Evolutionary conservation across 1,139 yeast species (phyloP).

Genomic region (Taiozyma onychis): DNA sequence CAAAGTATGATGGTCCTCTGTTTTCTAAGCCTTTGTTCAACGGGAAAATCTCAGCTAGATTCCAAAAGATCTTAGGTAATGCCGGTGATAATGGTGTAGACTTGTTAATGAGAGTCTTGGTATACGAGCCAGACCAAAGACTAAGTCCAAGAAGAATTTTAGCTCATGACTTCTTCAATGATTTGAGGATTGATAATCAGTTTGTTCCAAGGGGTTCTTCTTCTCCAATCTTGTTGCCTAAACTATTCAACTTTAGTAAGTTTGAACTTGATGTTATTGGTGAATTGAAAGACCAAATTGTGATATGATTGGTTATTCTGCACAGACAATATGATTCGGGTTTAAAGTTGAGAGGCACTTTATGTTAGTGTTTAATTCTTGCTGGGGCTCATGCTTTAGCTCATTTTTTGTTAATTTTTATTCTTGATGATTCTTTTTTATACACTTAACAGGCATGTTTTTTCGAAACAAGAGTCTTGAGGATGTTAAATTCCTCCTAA

Average conservation of each 20-base stretch:
- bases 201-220: slow-evolving; percentile 52
- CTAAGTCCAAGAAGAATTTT: slow-evolving; percentile 61
- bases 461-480: not conserved
- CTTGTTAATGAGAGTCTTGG: slow-evolving; percentile 60
- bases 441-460: not conserved
- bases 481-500: not conserved
- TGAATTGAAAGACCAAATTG: slow-evolving; percentile 26
- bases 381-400: not conserved
- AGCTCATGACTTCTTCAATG: slow-evolving; percentile 69
- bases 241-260: slow-evolving; percentile 34
- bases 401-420: not conserved
- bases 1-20: slow-evolving; percentile 69
- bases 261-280: slow-evolving; percentile 36
- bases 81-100: slow-evolving; percentile 70
- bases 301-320: slow-evolving; percentile 4
- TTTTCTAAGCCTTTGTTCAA: slow-evolving; percentile 62
- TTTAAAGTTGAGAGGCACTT: not conserved
- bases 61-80: slow-evolving; percentile 62
- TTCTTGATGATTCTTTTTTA: not conserved
- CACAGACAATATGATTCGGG: not conserved
- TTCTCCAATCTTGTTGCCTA: slow-evolving; percentile 32
- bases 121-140: slow-evolving; percentile 67
- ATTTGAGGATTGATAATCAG: slow-evolving; percentile 48
- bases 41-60: slow-evolving; percentile 54
- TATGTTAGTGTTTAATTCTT: not conserved